Base-by-base conservation (phyloP, 108 stramenopile genomes). In the Parmales sp. region DNA sequence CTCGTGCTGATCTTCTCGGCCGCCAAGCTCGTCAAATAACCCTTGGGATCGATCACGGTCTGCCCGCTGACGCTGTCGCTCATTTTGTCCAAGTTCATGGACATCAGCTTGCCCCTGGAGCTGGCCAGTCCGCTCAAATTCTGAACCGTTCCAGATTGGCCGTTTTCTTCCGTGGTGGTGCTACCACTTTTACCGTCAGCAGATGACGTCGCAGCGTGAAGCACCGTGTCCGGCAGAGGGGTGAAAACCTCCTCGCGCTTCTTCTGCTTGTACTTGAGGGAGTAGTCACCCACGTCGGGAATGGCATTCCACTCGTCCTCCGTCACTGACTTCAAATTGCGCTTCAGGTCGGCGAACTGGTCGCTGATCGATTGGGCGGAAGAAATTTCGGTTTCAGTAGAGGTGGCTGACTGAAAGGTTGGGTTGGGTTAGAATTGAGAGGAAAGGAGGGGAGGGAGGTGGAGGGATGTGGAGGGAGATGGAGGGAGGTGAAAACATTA, bases 321-420 rank as follows among this genome's bases (percentile, higher is more conserved):
- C 1, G 89, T 82, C 29, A 99, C 89, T 37, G 75, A 74, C 0
- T 82, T 86, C 49, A 99, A 64, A 72, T 95, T 78, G 69, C 84
- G 78, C 77, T 98, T 98, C 39, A 95, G 76, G 68, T 99, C 95
- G 25, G 93, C 86, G 72, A 98, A 98, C 76, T 97, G 94, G 68
- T 92, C 90, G 7, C 90, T 85, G 67, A 96, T 94, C n/a, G n/a
- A n/a, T n/a, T n/a, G n/a, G 37, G n/a, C n/a, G n/a, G n/a, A n/a
- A n/a, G n/a, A n/a, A n/a, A n/a, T n/a, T n/a, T n/a, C n/a, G n/a
- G n/a, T n/a, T n/a, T n/a, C n/a, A n/a, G n/a, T n/a, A n/a, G n/a
- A n/a, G n/a, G n/a, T n/a, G n/a, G n/a, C n/a, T n/a, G n/a, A n/a
- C n/a, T n/a, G n/a, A n/a, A n/a, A n/a, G n/a, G n/a, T n/a, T n/a